Base-by-base conservation (phyloP, 768 basidiomycete genomes). In the Xanthoconium purpureum region DNA sequence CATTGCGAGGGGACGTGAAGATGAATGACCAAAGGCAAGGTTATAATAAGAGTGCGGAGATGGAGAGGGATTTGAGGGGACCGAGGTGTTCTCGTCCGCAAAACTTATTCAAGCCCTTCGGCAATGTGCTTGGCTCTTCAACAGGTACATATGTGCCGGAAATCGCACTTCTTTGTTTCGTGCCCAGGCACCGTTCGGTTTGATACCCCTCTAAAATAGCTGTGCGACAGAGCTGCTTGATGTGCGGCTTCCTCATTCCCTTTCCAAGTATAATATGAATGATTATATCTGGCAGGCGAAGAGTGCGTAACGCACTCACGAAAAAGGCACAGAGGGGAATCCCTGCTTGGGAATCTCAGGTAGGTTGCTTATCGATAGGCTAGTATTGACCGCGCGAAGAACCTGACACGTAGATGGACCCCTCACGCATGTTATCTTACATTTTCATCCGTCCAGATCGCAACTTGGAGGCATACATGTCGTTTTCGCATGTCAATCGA, bases 31-130 rank as follows among this genome's bases (percentile, higher is more conserved):
- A 3, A 57, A 45, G 55, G 24, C 2, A 29, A 32, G 47, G 49
- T 65, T 24, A 24, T 24, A 24, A 63, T 62, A 61, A 67, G 36
- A 58, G 36, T 28, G 42, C 44, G 56, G 53, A 15, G 48, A 49
- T 20, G 52, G 32, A 14, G 47, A 52, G 9, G 44, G 18, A 20
- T 11, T 10, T 32, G 28, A n/a, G 40, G 11, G 32, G 24, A 29
- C 29, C 6, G 24, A 11, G 9, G n/a, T 18, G 11, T 38, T 53
- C 29, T 47, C 15, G 38, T 37, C 5, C 2, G 18, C 18, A 12
- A 18, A 12, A 32, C 14, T 4, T 15, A 39, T 35, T 29, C 13
- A 32, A 11, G n/a, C 24, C 24, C 24, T 38, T n/a, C 24, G 24
- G 50, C 46, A 28, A 20, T 20, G 46, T 5, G 30, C 13, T 33